Evolutionary conservation across 495 filamentous ascomycete genomes (phyloP), one percentile per base, ranked within the genome.

Genomic region (Penicillium paxilli): DNA sequence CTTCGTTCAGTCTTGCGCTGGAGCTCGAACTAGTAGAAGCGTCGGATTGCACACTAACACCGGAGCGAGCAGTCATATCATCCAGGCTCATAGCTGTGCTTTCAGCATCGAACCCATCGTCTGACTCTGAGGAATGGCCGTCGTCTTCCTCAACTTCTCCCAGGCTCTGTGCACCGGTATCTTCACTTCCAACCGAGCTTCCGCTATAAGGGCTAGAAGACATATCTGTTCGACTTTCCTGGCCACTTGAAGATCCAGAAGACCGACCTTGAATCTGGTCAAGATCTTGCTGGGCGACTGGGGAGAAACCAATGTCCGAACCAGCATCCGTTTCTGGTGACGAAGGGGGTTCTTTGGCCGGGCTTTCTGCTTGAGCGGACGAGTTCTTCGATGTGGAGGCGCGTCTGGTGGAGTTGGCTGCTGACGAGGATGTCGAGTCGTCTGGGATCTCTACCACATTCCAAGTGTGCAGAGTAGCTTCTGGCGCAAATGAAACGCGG

Each of bases 381-480:
- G 79, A 57, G 20, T 77, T 76, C 6, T 83, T 67, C 37, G 83
- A 62, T 17, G 81, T 83, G 2, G 89, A 92, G 40, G 84, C 81
- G 51, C 89, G 80, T 58, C 90, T 77, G 17, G 89, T 88, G 5
- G 80, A 82, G 49, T 86, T 86, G 0, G 89, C 83, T 8, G 90
- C 81, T 26, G 89, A 92, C 4, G 91, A 95, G 12, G 88, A 89
- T 0, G 91, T 95, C 26, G 88, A 89, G 63, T 96, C 91, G 54
- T 91, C 90, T 54, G 86, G 82, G 50, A 93, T 87, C 59, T 98
- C 93, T 3, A 96, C 83, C 47, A 96, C 92, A 64, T 97, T 92
- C 84, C 96, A 99, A 3, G 94, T 99, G 66, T 99, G 94, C 26
- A 99, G 75, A 8, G 94, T 99, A 12, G 94, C 94, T 70, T 99